Base-by-base conservation (phyloP, 345 rosid genomes). In the Acer negundo region DNA sequence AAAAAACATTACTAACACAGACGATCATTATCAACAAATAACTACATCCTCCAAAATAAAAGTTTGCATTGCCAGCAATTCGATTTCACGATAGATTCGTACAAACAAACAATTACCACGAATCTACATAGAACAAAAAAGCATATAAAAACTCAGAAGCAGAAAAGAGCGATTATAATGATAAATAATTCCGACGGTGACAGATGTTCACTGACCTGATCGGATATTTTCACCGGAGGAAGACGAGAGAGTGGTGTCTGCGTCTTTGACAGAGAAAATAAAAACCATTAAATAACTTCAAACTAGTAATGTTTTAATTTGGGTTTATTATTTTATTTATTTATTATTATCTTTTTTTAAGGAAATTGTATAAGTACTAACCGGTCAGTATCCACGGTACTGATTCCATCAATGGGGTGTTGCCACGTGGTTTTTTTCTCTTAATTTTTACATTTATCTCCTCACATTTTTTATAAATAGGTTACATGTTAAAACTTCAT, bases 171-270 rank as follows among this genome's bases (percentile, higher is more conserved):
- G 26, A 59, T 31, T 15, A 53, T 28, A 4, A 46, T 6, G n/a
- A 72, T 58, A 59, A 44, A 62, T 42, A 16, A 72, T 59, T 19
- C 17, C 19, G 65, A 49, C 15, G 13, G 42, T 16, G 69, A 62
- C 24, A 23, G 59, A 23, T 22, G 58, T 42, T 38, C 3, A 38
- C 53, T 75, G 26, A 75, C 78, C 78, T 75, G 78, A 66, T 35
- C 72, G 66, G 64, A 75, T 23, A 20, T 51, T 31, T n/a, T 31
- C 10, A 31, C 16, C 46, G 40, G 69, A 51, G 26, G 10, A 66
- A 17, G 22, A 31, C 20, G 38, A 65, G 62, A 28, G 15, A 10
- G 6, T n/a, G 28, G 62, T 28, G 31, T 12, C 46, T 44, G 62
- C 5, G 67, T 46, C 77, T 46, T 46, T 17, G 16, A 26, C 8